Evolutionary conservation across 176 grass and related monocot species (phyloP).

Genomic region (Aegilops longissima): DNA sequence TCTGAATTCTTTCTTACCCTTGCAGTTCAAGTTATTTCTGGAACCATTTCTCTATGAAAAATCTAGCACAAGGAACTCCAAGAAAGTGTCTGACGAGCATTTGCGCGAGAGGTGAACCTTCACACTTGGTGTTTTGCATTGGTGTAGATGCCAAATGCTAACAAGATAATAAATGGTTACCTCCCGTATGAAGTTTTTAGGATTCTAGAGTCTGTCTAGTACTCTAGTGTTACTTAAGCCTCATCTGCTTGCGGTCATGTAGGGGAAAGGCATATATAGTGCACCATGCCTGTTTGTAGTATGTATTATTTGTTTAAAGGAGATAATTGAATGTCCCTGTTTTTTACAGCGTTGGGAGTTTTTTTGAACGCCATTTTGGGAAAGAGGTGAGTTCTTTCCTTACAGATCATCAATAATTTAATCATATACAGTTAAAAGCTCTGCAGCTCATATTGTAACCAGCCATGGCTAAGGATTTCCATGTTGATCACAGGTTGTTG

Average conservation of each 20-base stretch:
- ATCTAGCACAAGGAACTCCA: constrained; percentile 42
- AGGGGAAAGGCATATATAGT: neutral
- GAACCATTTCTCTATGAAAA: constrained; percentile 82
- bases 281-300: neutral
- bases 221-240: neutral
- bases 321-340: constrained; percentile 30
- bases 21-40: constrained; percentile 70
- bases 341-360: constrained; percentile 81
- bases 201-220: neutral
- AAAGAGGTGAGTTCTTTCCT: constrained; percentile 56
- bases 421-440: constrained; percentile 20
- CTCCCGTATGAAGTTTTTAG: neutral
- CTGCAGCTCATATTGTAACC: constrained; percentile 8
- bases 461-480: constrained; percentile 17
- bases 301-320: constrained; percentile 6
- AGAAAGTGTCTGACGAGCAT: constrained; percentile 68
- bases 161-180: neutral
- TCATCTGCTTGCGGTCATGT: neutral
- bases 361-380: constrained; percentile 94
- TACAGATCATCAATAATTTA: constrained; percentile 27
- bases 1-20: constrained; percentile 19
- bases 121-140: constrained; percentile 41
- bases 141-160: neutral
- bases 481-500: constrained; percentile 70
- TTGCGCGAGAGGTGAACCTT: constrained; percentile 78